phyloP scores from a whole-genome alignment of 208 protist genomes.

The Crithidia expoeki region DNA sequence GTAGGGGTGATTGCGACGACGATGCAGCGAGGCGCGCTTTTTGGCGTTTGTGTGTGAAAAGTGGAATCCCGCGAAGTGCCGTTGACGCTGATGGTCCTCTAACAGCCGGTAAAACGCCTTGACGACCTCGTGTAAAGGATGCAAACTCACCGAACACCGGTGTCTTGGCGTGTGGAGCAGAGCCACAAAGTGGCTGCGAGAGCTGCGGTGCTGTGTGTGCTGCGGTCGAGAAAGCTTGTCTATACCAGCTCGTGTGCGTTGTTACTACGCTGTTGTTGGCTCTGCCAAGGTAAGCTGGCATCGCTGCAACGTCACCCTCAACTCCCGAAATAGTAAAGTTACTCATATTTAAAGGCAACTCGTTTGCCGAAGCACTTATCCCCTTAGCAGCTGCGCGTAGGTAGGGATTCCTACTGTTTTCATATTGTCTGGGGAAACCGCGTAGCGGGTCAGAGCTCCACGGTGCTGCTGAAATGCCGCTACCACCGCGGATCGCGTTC shows the following conservation, averaged over 20 bases:
- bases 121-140: background rate
- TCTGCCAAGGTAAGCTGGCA: too few relatives aligned
- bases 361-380: background rate
- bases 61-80: conserved; percentile 24
- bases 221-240: background rate
- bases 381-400: conserved; percentile 27
- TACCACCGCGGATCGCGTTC: background rate
- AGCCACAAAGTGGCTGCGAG: background rate
- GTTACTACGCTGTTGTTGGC: background rate
- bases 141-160: background rate
- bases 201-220: conserved; percentile 1
- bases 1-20: background rate
- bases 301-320: too few relatives aligned
- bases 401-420: conserved; percentile 28
- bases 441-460: background rate
- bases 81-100: background rate
- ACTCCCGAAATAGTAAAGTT: too few relatives aligned
- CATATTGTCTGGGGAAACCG: conserved; percentile 11
- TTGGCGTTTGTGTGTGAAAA: conserved; percentile 15
- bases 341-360: too few relatives aligned
- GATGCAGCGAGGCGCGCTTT: background rate
- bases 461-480: too few relatives aligned
- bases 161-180: background rate
- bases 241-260: background rate
- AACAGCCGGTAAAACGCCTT: background rate